phyloP scores from a whole-genome alignment of 805 yeast genomes.

The Starmerella ratchasimensis region DNA sequence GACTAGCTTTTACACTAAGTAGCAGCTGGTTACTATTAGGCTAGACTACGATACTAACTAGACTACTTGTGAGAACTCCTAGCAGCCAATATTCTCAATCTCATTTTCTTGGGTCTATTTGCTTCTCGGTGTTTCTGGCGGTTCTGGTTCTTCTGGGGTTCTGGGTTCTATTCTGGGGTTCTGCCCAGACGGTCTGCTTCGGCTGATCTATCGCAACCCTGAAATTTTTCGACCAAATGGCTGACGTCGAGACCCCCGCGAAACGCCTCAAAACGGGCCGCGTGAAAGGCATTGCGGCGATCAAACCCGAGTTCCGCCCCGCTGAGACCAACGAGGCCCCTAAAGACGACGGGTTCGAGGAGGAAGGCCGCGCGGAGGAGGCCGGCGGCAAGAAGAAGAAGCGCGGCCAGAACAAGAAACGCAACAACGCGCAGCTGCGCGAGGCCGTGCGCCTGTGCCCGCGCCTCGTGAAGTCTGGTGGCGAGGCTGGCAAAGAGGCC shows the following conservation, averaged over 20 bases:
- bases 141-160: background rate
- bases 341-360: slow-evolving; percentile 15
- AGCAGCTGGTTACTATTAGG: too few species aligned
- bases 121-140: too few species aligned
- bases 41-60: too few species aligned
- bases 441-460: slow-evolving; percentile 20
- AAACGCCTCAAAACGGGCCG: slow-evolving; percentile 17
- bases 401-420: slow-evolving; percentile 21
- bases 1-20: too few species aligned
- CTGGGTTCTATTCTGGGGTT: background rate
- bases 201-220: background rate
- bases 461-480: slow-evolving; percentile 7
- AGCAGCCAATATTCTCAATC: background rate
- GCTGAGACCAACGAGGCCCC: slow-evolving; percentile 3
- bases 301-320: slow-evolving; percentile 18
- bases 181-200: background rate
- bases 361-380: slow-evolving; percentile 14
- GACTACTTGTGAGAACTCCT: too few species aligned
- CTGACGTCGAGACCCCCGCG: slow-evolving; percentile 8
- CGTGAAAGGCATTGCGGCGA: slow-evolving; percentile 21
- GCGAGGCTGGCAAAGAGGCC: background rate
- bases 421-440: slow-evolving; percentile 18
- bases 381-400: slow-evolving; percentile 15
- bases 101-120: background rate
- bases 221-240: background rate